phyloP scores from a whole-genome alignment of 306 rosid species.

The Prunus padus region DNA sequence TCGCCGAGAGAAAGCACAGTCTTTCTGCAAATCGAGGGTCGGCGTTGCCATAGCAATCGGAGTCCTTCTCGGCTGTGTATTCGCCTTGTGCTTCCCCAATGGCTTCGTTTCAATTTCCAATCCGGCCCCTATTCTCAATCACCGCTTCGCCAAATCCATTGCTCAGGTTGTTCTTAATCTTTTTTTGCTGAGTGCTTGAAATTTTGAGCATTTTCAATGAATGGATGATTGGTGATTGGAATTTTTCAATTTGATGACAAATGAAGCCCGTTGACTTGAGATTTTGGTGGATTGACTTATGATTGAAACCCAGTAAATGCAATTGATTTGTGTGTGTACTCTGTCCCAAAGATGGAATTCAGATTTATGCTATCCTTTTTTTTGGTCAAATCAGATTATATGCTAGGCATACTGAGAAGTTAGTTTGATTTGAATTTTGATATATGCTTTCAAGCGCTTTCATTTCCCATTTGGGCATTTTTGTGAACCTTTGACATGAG shows the following conservation, averaged over 20 bases:
- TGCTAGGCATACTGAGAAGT: neutral
- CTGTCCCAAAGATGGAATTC: too few relatives aligned
- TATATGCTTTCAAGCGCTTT: neutral
- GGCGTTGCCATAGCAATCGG: slow-evolving; percentile 60
- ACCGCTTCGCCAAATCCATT: slow-evolving; percentile 36
- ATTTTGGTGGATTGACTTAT: slow-evolving; percentile 2
- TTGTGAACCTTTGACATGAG: neutral
- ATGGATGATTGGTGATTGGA: neutral
- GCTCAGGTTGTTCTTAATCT: slow-evolving; percentile 50
- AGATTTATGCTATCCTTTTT: neutral
- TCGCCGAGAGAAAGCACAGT: slow-evolving; percentile 51
- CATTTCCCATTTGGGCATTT: neutral
- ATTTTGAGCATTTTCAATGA: neutral
- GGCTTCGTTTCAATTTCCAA: slow-evolving; percentile 47
- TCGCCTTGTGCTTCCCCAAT: slow-evolving; percentile 61
- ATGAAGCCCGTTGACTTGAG: slow-evolving; percentile 7
- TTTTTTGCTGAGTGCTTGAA: slow-evolving; percentile 1
- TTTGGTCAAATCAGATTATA: neutral
- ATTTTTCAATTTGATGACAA: neutral
- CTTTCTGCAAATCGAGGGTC: slow-evolving; percentile 49
- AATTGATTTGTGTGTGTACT: neutral
- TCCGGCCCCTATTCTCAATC: slow-evolving; percentile 32
- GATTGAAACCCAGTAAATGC: neutral
- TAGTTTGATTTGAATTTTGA: slow-evolving; percentile 1
- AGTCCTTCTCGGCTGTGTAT: slow-evolving; percentile 58